A percentile compares a stretch with the other conserved stretches of the same genome.
These are phyloP conservation scores for Chaetomidium leptoderma DNA, from an alignment of 495 filamentous ascomycete species.

Conservation along the genomic window DNA sequence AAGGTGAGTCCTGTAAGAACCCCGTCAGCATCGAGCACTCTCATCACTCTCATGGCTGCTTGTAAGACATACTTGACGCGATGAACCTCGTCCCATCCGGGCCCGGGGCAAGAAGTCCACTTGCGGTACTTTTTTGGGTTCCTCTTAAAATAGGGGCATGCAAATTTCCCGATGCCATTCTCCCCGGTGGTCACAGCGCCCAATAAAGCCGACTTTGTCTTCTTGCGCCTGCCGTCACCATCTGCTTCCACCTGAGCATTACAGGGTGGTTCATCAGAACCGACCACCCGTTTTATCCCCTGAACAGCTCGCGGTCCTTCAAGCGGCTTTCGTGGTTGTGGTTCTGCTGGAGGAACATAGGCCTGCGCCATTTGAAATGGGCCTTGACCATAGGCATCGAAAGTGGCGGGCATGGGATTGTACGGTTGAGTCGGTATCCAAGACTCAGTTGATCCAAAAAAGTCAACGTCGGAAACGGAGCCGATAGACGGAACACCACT, in stretches of 20 bases:
- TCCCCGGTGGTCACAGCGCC: neutral
- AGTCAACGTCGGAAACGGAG: too few species aligned
- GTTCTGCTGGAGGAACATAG: neutral
- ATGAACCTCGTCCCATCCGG: conserved; percentile 35
- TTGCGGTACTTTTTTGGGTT: conserved; percentile 31
- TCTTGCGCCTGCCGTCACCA: conserved; percentile 29
- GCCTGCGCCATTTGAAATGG: neutral
- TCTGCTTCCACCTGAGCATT: conserved; percentile 6
- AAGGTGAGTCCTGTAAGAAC: conserved; percentile 26
- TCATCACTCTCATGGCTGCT: too few species aligned
- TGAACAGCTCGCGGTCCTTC: neutral
- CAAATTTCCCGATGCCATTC: conserved; percentile 23
- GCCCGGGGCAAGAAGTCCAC: conserved; percentile 34
- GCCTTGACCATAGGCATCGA: neutral
- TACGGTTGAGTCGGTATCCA: too few species aligned
- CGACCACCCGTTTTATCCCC: neutral
- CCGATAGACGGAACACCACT: too few species aligned
- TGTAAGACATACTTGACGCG: conserved; percentile 34
- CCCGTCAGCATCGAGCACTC: neutral
- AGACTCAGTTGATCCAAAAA: too few species aligned
- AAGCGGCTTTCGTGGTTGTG: neutral
- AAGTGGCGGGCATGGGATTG: too few species aligned
- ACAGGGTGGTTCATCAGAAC: neutral
- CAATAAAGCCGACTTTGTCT: neutral
- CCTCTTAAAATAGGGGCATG: conserved; percentile 34